Percentiles rank a stretch among this genome's conserved stretches.
These are phyloP conservation scores for Trichosanthes cucumerina DNA, from an alignment of 306 rosid genomes.

Conservation along the genomic window DNA sequence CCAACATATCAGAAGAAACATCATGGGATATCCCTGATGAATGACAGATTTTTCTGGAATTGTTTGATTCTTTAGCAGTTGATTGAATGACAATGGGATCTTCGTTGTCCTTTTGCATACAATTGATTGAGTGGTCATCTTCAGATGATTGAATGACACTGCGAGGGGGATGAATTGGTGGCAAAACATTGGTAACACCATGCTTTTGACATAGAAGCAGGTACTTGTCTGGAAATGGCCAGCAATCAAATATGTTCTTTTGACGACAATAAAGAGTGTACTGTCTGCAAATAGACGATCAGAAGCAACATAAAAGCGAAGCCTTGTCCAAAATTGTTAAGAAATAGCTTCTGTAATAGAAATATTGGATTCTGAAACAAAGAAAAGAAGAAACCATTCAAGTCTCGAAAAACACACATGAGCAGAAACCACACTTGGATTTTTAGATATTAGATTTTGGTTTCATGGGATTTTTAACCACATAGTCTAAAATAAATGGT, in stretches of 20 bases:
- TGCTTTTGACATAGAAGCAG: background rate
- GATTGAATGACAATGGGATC: background rate
- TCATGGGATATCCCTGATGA: background rate
- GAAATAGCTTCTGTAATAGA: background rate
- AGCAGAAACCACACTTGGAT: background rate
- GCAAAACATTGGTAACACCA: background rate
- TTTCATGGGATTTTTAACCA: background rate
- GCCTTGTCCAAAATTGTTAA: background rate
- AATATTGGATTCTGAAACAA: background rate
- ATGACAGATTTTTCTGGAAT: background rate
- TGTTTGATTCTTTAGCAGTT: background rate
- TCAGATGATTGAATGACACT: background rate
- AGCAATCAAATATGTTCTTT: background rate
- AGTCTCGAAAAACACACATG: background rate
- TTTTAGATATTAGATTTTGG: background rate
- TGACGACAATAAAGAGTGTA: background rate
- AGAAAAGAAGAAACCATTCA: background rate
- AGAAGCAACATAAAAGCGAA: background rate
- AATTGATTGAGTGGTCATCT: background rate
- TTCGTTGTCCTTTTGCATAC: background rate
- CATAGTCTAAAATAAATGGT: background rate
- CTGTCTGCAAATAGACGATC: background rate
- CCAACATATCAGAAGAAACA: background rate
- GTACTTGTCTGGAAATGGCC: background rate
- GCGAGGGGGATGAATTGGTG: background rate